phyloP scores from a whole-genome alignment of 768 basidiomycete species.

The Suillus alpinus region DNA sequence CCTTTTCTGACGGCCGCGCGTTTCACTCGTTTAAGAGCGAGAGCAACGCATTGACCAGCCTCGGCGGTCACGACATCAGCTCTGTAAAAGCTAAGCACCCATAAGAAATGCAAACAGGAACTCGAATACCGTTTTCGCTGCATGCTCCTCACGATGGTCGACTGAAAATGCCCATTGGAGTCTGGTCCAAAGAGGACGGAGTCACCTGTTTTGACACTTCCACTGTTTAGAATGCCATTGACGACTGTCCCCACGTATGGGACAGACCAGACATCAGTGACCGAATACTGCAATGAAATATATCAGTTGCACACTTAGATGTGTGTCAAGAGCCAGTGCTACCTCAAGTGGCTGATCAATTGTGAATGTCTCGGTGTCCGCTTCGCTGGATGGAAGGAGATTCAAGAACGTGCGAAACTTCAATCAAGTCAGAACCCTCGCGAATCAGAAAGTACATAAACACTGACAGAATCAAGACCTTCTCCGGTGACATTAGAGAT shows the following conservation, averaged over 20 bases:
- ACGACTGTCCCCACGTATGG: conserved; percentile 85
- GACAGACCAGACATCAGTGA: conserved; percentile 87
- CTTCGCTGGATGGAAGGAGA: conserved; percentile 83
- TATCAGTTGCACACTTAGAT: neutral
- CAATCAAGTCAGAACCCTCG: conserved; percentile 9
- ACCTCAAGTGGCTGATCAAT: conserved; percentile 81
- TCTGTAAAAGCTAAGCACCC: conserved; percentile 34
- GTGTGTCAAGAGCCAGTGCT: conserved; percentile 2
- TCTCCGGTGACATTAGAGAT: conserved; percentile 95
- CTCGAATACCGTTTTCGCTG: conserved; percentile 78
- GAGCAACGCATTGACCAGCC: conserved; percentile 92
- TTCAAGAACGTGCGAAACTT: conserved; percentile 90
- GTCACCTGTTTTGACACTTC: conserved; percentile 76
- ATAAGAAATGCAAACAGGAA: neutral
- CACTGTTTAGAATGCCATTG: conserved; percentile 80
- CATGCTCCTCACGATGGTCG: conserved; percentile 83
- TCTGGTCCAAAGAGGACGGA: conserved; percentile 87
- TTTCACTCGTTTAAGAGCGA: conserved; percentile 88
- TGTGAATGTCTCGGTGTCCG: conserved; percentile 77
- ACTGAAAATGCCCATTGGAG: conserved; percentile 82
- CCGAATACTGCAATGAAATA: conserved; percentile 57
- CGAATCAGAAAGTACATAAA: neutral
- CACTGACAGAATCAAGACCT: conserved; percentile 70
- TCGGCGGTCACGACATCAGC: conserved; percentile 82
- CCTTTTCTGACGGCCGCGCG: conserved; percentile 85